Percentiles rank a stretch among this genome's conserved stretches.
Conservation (phyloP, 2,329 filamentous ascomycete species). For the Alternaria gaisen region DNA sequence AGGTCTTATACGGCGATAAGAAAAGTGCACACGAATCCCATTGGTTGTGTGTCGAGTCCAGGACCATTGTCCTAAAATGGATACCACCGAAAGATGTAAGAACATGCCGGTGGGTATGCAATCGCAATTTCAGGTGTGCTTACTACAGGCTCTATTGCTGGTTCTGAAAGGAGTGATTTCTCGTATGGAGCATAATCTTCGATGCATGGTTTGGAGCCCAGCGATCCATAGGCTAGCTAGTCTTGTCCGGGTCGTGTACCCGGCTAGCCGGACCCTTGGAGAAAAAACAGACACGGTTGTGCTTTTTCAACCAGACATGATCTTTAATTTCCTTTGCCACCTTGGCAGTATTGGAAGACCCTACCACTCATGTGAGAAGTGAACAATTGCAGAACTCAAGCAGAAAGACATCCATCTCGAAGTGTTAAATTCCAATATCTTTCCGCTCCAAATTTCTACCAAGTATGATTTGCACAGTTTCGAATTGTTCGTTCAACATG, state of each 20-base stretch:
- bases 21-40: background rate
- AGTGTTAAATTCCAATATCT: constrained; percentile 3
- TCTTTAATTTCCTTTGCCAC: background rate
- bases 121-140: background rate
- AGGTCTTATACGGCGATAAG: background rate
- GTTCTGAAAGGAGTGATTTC: background rate
- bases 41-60: background rate
- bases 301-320: background rate
- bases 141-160: background rate
- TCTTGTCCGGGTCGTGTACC: constrained; percentile 4
- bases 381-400: background rate
- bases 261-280: background rate
- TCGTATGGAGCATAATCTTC: background rate
- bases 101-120: background rate
- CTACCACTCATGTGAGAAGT: background rate
- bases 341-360: background rate
- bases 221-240: background rate
- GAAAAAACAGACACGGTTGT: background rate
- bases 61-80: constrained; percentile 11
- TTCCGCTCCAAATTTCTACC: constrained; percentile 32
- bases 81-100: constrained; percentile 1
- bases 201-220: background rate
- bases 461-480: constrained; percentile 24
- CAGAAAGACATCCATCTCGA: background rate
- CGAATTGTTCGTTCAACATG: constrained; percentile 18